Base-by-base conservation (phyloP, 2,329 filamentous ascomycete species). In the Cordyceps pruinosa region DNA sequence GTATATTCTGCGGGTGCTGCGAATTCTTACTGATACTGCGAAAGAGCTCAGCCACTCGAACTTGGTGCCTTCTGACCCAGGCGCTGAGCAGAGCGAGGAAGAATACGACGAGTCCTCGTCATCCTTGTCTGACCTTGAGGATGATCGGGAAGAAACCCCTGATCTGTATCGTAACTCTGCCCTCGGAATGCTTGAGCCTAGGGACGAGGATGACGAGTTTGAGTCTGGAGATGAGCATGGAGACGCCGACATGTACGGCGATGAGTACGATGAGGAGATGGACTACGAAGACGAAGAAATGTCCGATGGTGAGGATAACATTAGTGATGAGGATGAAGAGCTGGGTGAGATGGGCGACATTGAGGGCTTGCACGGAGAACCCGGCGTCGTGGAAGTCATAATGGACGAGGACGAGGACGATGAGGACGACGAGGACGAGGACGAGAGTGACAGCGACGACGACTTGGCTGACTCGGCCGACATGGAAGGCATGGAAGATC, bases 101-200 rank as follows among this genome's bases (percentile, higher is more conserved):
- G 92, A 97, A 46, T 89, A 96, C 46, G 86, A 86, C 2, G 94
- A 90, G 12, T 85, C 88, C 3, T 95, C 91, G 5, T 57, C 54
- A 32, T 96, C 93, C 1, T 83, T 96, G 25, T 97, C 93, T 12
- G 92, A 96, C 61, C 77, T 91, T 51, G 89, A 92, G 41, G 89
- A 92, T 60, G 87, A 90, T 57, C 86, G 91, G 45, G 91, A 96
- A 71, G 94, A 97, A 69, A 99, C 95, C 5, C 94, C 95, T 30
- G 94, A 99, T 73, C 80, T 99, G 21, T 97, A 97, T 75, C 88
- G 95, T 54, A 96, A 97, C 71, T 97, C 94, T 2, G 90, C 95
- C 1, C 78, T 99, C 23, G 93, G 94, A 50, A 95, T 97, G 85
- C 86, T 97, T 54, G 94, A 97, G 69, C 87, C 89, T 62, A 84